A percentile compares a stretch with the other conserved stretches of the same genome.
Conservation (phyloP, 2,329 filamentous ascomycete species). For the Curvularia eragrostidis region DNA sequence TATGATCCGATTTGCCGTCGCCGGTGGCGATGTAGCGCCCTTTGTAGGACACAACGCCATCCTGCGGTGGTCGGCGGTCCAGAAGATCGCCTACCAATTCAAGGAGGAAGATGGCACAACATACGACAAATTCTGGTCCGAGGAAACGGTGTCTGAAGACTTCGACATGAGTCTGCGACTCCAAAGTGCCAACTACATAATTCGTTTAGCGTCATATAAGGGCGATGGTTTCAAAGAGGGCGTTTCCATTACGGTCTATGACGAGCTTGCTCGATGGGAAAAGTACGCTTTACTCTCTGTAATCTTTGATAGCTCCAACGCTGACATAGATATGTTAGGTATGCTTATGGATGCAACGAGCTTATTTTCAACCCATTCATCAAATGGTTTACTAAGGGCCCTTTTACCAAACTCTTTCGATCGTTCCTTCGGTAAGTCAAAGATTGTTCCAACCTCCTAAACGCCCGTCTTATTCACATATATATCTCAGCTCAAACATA, state of each 20-base stretch:
- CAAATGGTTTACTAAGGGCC: slow-evolving; percentile 66
- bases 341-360: slow-evolving; percentile 75
- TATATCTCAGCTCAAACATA: slow-evolving; percentile 58
- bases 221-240: slow-evolving; percentile 75
- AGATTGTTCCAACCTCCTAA: accelerated
- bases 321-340: slow-evolving; percentile 23
- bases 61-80: slow-evolving; percentile 71
- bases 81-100: slow-evolving; percentile 57
- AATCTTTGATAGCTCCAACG: background rate
- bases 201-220: slow-evolving; percentile 73
- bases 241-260: slow-evolving; percentile 75
- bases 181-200: slow-evolving; percentile 70
- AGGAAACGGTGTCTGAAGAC: slow-evolving; percentile 77
- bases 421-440: slow-evolving; percentile 58
- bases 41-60: slow-evolving; percentile 83
- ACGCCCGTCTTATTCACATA: background rate
- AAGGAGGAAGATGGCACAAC: slow-evolving; percentile 51
- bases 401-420: slow-evolving; percentile 70
- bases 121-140: slow-evolving; percentile 74
- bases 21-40: slow-evolving; percentile 73
- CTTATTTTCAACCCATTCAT: slow-evolving; percentile 72
- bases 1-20: slow-evolving; percentile 72
- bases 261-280: slow-evolving; percentile 74
- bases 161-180: slow-evolving; percentile 78
- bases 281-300: slow-evolving; percentile 52